Percentiles rank a stretch among this genome's conserved stretches.
These are phyloP conservation scores for Talaromyces proteolyticus DNA, from an alignment of 495 filamentous ascomycete species.

Conservation along the genomic window DNA sequence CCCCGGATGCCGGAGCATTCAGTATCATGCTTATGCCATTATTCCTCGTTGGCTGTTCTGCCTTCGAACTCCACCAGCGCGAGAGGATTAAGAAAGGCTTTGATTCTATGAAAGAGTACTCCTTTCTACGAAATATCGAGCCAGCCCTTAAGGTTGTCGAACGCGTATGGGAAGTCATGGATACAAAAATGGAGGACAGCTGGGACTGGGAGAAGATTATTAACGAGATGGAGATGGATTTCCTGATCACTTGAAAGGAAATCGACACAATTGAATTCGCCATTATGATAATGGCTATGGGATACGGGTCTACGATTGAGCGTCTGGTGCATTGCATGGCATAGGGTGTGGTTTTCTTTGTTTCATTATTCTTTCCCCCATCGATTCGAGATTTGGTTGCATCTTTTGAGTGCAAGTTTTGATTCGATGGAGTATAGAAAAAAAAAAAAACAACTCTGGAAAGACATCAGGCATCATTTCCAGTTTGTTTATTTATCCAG, in stretches of 20 bases:
- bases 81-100: constrained; percentile 65
- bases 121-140: constrained; percentile 74
- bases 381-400: too few relatives aligned
- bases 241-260: constrained; percentile 62
- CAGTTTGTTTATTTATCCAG: too few relatives aligned
- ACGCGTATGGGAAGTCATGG: constrained; percentile 80
- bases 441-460: too few relatives aligned
- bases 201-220: constrained; percentile 94
- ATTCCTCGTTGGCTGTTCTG: constrained; percentile 83
- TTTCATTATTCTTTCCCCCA: too few relatives aligned
- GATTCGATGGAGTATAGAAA: too few relatives aligned
- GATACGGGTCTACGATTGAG: too few relatives aligned
- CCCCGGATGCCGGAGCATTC: constrained; percentile 58
- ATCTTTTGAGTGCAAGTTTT: too few relatives aligned
- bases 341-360: too few relatives aligned
- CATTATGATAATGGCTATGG: too few relatives aligned
- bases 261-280: too few relatives aligned
- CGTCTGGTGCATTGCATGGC: too few relatives aligned
- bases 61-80: constrained; percentile 64
- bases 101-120: constrained; percentile 66
- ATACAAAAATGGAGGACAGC: constrained; percentile 59
- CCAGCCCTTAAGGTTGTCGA: constrained; percentile 70
- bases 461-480: too few relatives aligned
- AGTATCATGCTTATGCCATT: constrained; percentile 83
- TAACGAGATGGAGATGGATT: constrained; percentile 70